Evolutionary conservation across 140 eudicot genomes (phyloP), one percentile per base, ranked within the genome.

Genomic region (Bidens hawaiensis): DNA sequence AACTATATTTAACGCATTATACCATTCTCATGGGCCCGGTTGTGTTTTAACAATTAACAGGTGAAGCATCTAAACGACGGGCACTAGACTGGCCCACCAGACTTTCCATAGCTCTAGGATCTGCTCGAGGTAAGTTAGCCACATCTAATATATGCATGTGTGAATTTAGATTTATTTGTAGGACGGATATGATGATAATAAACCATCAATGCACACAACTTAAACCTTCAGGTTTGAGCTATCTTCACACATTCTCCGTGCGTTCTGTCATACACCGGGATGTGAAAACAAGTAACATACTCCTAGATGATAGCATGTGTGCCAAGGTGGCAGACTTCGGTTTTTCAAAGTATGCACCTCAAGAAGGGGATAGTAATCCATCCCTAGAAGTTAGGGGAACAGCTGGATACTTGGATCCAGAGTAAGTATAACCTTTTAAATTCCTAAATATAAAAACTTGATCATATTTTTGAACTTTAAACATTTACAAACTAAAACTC

Each of bases 361-460:
- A 85, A 74, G 94, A 88, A 77, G 96, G 90, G 30, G 96, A 85
- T 64, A 88, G 88, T 59, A 79, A 75, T 47, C 83, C 88, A 47
- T 88, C 96, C 23, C 51, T 88, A 43, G 96, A 85, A 88, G 90
- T 88, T 65, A 80, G 96, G 73, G 94, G 96, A 27, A 85, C 96
- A 49, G 96, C 96, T 43, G 96, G 96, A 68, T 88, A 88, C 85
- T 65, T 88, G 77, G 96, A 88, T 70, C 96, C 96, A 19, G 96
- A 85, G 94, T 88, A 80, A 82, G 96, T 69, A 71, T 88, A 61
- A 85, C 95, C 22, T 11, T 18, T 49, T 56, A 5, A n/a, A 19
- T 1, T 14, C 16, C 21, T 18, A 21, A 33, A 15, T 66, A 88
- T 78, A n/a, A 6, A 25, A 34, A 23, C 26, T 3, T 25, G 0